Evolutionary conservation across 768 basidiomycete species (phyloP).

Genomic region (Pulveroboletus frians): DNA sequence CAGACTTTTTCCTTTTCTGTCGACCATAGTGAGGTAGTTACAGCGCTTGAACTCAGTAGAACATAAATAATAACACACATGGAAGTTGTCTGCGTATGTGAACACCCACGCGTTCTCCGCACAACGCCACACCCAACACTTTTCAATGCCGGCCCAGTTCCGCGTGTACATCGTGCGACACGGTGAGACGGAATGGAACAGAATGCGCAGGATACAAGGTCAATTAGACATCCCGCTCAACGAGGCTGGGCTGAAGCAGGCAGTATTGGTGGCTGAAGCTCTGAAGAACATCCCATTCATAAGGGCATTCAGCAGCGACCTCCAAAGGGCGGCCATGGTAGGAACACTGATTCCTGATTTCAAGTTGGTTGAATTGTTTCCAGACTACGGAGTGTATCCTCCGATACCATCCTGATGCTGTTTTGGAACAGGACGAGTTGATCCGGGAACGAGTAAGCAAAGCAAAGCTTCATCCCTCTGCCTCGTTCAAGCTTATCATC

Average conservation of each 20-base stretch:
- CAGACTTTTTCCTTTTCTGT: no score
- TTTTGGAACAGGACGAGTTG: conserved; percentile 39
- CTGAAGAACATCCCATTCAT: conserved; percentile 53
- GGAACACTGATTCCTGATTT: conserved; percentile 8
- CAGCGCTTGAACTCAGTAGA: no score
- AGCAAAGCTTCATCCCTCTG: not conserved
- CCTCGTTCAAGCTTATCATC: not conserved
- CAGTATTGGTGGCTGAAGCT: conserved; percentile 47
- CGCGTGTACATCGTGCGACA: conserved; percentile 68
- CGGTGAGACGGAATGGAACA: conserved; percentile 73
- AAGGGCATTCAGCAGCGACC: conserved; percentile 65
- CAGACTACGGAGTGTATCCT: conserved; percentile 69
- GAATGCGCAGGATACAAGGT: conserved; percentile 62
- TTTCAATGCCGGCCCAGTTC: conserved; percentile 31
- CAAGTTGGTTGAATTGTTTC: not conserved
- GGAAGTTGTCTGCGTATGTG: no score
- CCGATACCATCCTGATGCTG: conserved; percentile 43
- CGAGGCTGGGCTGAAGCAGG: conserved; percentile 55
- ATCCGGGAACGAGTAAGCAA: conserved; percentile 62
- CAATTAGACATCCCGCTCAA: conserved; percentile 70
- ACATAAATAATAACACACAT: no score
- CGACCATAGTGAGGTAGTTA: no score
- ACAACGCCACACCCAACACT: not conserved
- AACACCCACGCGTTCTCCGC: no score
- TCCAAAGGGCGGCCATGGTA: conserved; percentile 63